Conservation (phyloP, 331 rosid species). For the Pyrus hybrid region DNA sequence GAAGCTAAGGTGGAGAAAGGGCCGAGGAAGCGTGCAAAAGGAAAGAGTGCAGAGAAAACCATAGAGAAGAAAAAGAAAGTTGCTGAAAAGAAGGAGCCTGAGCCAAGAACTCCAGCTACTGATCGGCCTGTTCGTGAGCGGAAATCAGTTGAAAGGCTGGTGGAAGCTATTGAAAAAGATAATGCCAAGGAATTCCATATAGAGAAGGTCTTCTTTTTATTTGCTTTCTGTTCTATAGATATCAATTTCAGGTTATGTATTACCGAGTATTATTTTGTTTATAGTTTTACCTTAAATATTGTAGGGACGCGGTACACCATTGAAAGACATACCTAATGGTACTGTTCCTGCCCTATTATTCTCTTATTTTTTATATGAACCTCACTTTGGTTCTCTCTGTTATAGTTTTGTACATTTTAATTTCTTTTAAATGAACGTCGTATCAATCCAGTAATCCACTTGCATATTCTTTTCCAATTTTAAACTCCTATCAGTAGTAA, state of each 20-base stretch:
- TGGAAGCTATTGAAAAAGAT: slow-evolving; percentile 70
- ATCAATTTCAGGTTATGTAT: not conserved
- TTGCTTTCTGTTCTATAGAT: not conserved
- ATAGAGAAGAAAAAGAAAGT: slow-evolving; percentile 38
- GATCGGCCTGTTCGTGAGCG: slow-evolving; percentile 97
- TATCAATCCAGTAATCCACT: not conserved
- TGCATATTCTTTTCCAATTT: not conserved
- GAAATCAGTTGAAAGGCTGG: slow-evolving; percentile 94
- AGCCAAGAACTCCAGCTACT: slow-evolving; percentile 62
- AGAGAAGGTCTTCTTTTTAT: slow-evolving; percentile 52
- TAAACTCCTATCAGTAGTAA: not conserved
- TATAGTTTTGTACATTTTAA: not conserved
- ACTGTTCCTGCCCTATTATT: slow-evolving; percentile 17
- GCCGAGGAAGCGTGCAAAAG: slow-evolving; percentile 41
- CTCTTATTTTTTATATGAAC: not conserved
- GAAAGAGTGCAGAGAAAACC: slow-evolving; percentile 31
- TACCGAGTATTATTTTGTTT: slow-evolving; percentile 14
- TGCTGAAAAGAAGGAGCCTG: slow-evolving; percentile 33
- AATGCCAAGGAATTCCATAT: slow-evolving; percentile 68
- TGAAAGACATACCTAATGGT: slow-evolving; percentile 97
- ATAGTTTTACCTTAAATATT: slow-evolving; percentile 22
- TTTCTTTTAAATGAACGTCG: not conserved
- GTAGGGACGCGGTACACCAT: slow-evolving; percentile 87
- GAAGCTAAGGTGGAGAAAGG: slow-evolving; percentile 38
- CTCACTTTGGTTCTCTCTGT: not conserved